A percentile compares a stretch with the other conserved stretches of the same genome.
Conservation (phyloP, 1,284 basidiomycete genomes). For the Vanrija sp. region DNA sequence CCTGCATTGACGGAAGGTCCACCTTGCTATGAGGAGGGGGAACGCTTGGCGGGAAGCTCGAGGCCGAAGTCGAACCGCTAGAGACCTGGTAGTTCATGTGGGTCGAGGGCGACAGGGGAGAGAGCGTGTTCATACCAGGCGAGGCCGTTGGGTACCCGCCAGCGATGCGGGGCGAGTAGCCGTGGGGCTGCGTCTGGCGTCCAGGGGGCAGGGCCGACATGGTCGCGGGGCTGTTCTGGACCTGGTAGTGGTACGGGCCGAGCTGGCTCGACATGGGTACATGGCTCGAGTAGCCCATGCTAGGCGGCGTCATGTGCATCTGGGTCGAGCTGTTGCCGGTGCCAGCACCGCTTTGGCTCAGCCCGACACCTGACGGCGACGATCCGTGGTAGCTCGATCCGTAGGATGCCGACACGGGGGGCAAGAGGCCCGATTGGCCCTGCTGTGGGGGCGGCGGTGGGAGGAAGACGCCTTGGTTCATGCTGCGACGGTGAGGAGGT, state of each 20-base stretch:
- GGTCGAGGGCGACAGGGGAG: conserved; percentile 16
- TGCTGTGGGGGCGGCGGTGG: conserved; percentile 21
- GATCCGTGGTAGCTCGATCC: conserved; percentile 12
- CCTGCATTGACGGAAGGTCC: not conserved
- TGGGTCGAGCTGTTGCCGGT: not conserved
- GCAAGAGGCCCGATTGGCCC: conserved; percentile 13
- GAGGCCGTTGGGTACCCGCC: conserved; percentile 15
- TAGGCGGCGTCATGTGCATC: conserved; percentile 13
- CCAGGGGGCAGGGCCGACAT: conserved; percentile 13
- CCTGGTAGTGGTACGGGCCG: conserved; percentile 14
- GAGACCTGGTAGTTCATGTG: conserved; percentile 7
- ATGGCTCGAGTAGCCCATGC: conserved; percentile 20
- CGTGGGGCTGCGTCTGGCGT: conserved; percentile 6
- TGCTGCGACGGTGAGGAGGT: conserved; percentile 13
- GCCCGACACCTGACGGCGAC: not conserved
- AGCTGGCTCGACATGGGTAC: conserved; percentile 9
- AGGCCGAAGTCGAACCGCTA: conserved; percentile 1
- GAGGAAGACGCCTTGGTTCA: conserved; percentile 20
- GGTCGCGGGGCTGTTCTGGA: conserved; percentile 12
- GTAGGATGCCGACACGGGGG: conserved; percentile 17
- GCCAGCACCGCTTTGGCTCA: not conserved
- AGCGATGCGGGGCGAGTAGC: conserved; percentile 16
- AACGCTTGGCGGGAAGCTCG: conserved; percentile 10
- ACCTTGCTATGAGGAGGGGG: conserved; percentile 9
- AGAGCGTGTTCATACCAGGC: conserved; percentile 14